phyloP scores from a whole-genome alignment of 345 rosid species.

The Cardamine resedifolia region DNA sequence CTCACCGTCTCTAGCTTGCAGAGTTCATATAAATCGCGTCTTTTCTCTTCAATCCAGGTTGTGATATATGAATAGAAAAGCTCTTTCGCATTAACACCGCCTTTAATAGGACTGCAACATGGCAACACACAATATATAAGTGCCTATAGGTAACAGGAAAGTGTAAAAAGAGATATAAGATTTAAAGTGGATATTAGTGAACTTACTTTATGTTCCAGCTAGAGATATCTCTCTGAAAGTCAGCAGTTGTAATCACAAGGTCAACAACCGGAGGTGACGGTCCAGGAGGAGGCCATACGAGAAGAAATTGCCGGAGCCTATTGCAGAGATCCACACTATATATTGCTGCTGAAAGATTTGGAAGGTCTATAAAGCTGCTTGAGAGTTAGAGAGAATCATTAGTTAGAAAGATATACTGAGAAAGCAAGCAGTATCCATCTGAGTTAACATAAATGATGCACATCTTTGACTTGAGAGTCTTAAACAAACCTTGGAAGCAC shows the following conservation, averaged over 20 bases:
- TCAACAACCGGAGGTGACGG: slow-evolving; percentile 80
- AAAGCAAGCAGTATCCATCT: neutral
- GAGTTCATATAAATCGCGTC: slow-evolving; percentile 63
- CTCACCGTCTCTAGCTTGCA: slow-evolving; percentile 87
- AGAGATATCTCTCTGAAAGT: slow-evolving; percentile 85
- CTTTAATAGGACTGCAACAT: slow-evolving; percentile 73
- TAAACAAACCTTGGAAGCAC: slow-evolving; percentile 74
- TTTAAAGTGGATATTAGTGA: neutral
- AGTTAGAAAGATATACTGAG: slow-evolving; percentile 5
- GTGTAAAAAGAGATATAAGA: neutral
- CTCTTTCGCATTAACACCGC: slow-evolving; percentile 88
- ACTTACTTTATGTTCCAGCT: slow-evolving; percentile 73
- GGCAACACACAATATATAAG: slow-evolving; percentile 23
- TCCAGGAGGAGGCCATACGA: slow-evolving; percentile 88
- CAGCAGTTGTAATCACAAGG: slow-evolving; percentile 86
- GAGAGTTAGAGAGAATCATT: slow-evolving; percentile 31
- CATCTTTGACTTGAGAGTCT: slow-evolving; percentile 2
- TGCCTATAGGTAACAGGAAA: neutral
- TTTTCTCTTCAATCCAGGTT: slow-evolving; percentile 84
- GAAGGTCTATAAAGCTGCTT: slow-evolving; percentile 93
- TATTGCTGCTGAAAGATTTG: slow-evolving; percentile 77
- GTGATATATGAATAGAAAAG: slow-evolving; percentile 78
- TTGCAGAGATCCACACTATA: slow-evolving; percentile 83
- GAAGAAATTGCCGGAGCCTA: slow-evolving; percentile 74
- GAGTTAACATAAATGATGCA: neutral